Percentiles rank a stretch among this genome's conserved stretches.
These are phyloP conservation scores for Colletotrichum sp. DNA, from an alignment of 2,329 filamentous ascomycete species.

Conservation along the genomic window DNA sequence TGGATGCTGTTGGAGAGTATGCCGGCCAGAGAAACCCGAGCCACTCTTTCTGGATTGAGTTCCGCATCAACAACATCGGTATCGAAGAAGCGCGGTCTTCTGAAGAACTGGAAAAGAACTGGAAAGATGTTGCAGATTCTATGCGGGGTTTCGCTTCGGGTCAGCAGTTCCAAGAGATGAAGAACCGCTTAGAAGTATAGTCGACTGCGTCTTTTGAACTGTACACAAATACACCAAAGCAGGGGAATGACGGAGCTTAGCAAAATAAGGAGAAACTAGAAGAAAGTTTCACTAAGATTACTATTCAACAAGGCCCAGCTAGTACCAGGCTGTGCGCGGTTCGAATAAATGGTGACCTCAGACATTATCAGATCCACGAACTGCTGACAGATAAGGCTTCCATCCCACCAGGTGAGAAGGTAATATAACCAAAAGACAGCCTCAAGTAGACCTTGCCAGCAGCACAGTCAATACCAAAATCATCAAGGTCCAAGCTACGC, in stretches of 20 bases:
- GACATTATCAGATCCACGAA: too few species aligned
- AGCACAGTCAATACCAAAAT: neutral
- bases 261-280: neutral
- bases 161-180: neutral
- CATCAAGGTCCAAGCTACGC: neutral
- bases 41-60: neutral
- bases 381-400: too few species aligned
- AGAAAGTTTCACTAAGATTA: neutral
- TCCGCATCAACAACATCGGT: neutral
- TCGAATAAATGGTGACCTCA: neutral
- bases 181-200: neutral
- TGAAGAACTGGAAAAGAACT: neutral
- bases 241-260: neutral
- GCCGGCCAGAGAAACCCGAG: neutral
- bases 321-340: neutral
- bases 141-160: neutral
- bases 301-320: neutral
- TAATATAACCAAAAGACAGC: neutral
- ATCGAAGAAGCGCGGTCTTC: neutral
- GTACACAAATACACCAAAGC: neutral
- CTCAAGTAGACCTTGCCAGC: neutral
- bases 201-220: neutral
- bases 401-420: too few species aligned
- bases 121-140: neutral
- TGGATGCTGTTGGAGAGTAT: neutral